Evolutionary conservation across 2,329 filamentous ascomycete species (phyloP).

Genomic region (Colletotrichum tropicale): DNA sequence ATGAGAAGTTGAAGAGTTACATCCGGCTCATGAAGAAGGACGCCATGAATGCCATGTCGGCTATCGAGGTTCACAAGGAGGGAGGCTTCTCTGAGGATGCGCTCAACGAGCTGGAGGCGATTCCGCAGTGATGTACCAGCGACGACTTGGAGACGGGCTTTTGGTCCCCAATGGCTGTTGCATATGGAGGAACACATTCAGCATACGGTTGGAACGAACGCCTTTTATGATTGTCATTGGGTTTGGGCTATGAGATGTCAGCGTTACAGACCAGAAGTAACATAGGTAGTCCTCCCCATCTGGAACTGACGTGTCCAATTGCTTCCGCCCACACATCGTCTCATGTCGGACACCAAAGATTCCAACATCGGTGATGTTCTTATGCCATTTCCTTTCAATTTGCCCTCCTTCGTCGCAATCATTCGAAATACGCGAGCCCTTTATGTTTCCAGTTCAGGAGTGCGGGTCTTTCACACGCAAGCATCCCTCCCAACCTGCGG

Average conservation of each 20-base stretch:
- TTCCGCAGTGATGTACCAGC: neutral
- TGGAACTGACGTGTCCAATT: neutral
- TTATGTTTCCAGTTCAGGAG: neutral
- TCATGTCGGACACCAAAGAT: neutral
- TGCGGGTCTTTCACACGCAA: neutral
- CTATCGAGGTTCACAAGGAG: neutral
- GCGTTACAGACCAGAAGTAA: neutral
- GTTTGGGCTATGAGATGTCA: neutral
- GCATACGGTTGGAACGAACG: neutral
- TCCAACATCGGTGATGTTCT: no score
- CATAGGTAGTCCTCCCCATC: neutral
- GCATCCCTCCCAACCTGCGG: accelerated
- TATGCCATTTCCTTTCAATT: no score
- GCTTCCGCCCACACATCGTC: neutral
- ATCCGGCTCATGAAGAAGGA: neutral
- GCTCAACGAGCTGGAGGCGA: neutral
- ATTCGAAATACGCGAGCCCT: neutral
- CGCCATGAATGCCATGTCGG: neutral
- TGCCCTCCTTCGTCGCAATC: neutral
- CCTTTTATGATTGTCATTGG: neutral
- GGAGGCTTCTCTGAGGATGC: neutral
- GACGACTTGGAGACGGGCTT: neutral
- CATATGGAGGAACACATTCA: no score
- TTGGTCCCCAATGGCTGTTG: neutral
- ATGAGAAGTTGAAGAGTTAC: neutral